Evolutionary conservation across 192 early-diverging fungal species (phyloP), one percentile per base, ranked within the genome.

Genomic region (Backusella psychrophila): DNA sequence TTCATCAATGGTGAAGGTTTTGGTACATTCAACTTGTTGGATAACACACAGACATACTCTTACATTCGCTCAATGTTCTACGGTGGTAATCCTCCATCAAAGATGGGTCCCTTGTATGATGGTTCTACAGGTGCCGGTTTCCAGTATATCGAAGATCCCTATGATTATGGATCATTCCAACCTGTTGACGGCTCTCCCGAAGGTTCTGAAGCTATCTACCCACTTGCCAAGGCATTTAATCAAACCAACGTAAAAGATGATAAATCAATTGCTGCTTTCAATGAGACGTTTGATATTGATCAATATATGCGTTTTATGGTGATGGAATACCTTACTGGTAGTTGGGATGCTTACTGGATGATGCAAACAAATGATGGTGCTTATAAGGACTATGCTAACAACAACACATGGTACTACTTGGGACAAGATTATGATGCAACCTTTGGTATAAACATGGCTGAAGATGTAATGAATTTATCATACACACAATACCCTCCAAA

Each of bases 341-440:
- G 77, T 69, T 87, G 85, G 85, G 85, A 87, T 53, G 85, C 75
- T 31, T 87, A 87, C 76, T 87, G 85, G 85, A 74, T 76, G 52
- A 17, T 42, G 36, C 83, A 87, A 46, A 83, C 78, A 33, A 87
- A 87, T 75, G 74, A 78, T 67, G 85, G 85, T 71, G 81, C 82
- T 41, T 87, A 83, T 67, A 73, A 75, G 33, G 83, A 84, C 26
- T 71, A 71, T 74, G 66, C 74, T 29, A 72, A 70, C 15, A 72
- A 77, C 46, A 78, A 83, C 36, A 77, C 46, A 41, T 82, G 81
- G 79, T 84, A 80, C 42, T 87, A 79, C 68, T 73, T 87, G 35
- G 83, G 77, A 21, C 85, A 87, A 73, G 85, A 87, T 29, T 87
- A 81, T 74, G 85, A 87, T 68, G 85, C 75, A 53, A 84, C 85